Base-by-base conservation (phyloP, 2,329 filamentous ascomycete genomes). In the Trichoderma sp. region DNA sequence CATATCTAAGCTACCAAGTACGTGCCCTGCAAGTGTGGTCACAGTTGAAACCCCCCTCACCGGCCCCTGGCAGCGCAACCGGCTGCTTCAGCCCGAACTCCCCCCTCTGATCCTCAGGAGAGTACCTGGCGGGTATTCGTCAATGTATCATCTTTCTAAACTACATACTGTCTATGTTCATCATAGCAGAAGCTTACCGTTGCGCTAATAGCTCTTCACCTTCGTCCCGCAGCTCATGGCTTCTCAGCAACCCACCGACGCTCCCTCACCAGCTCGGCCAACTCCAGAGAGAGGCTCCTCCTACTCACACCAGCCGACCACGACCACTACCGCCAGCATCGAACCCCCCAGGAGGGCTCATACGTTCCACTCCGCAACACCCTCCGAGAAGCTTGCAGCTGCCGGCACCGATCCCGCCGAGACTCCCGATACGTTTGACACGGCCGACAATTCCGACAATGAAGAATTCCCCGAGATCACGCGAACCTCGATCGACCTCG, bases 401-500 rank as follows among this genome's bases (percentile, higher is more conserved):
- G 68, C 70, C 26, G 70, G 72, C 21, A 67, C 69, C 28, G 72
- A 76, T 24, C 21, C 21, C n/a, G 65, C 70, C 41, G 71, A 77
- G 64, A 74, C 72, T 28, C 76, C 77, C 7, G 82, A 84, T 71
- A 77, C 81, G 7, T 86, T 86, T 70, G 84, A 85, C 67, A 79
- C 78, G 5, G 75, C 77, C 39, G 73, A 76, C 7, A 70, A 77
- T 34, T 76, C 77, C 19, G 76, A 79, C 39, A 74, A 74, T 41
- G 82, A 85, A 26, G 81, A 85, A 61, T 71, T 75, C 28, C 66
- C 77, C 5, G 83, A 86, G 67, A 71, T 76, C 2, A 80, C 80
- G 0, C 75, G 85, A 66, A 78, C 81, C 24, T 87, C 90, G 3
- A 85, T 91, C 68, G 89, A 91, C 65, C 89, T 95, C 68, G 92